A percentile compares a stretch with the other conserved stretches of the same genome.
Conservation (phyloP, 2,329 filamentous ascomycete genomes). For the Claviceps paspali region DNA sequence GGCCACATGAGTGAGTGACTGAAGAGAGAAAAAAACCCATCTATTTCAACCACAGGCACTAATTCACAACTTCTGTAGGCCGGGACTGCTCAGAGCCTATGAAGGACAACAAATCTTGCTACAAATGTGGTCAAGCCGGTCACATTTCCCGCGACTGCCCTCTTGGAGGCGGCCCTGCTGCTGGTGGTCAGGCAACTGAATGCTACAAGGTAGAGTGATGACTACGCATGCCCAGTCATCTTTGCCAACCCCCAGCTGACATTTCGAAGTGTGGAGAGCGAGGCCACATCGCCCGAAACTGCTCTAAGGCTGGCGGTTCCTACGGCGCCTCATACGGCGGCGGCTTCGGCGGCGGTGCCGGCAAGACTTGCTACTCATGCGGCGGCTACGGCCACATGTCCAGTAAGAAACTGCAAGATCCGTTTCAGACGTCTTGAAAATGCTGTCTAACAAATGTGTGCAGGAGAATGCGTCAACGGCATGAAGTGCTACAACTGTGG, state of each 20-base stretch:
- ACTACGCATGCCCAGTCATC: not conserved
- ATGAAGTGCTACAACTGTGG: constrained; percentile 99
- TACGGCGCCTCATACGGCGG: constrained; percentile 21
- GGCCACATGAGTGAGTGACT: constrained; percentile 61
- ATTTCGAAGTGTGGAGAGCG: constrained; percentile 63
- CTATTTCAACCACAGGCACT: not conserved
- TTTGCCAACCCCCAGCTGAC: not conserved
- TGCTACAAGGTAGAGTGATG: constrained; percentile 70
- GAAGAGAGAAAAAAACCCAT: too few species aligned
- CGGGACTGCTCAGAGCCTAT: constrained; percentile 81
- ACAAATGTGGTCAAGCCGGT: constrained; percentile 66
- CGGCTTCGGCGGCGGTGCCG: constrained; percentile 33
- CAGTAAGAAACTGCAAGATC: constrained; percentile 33
- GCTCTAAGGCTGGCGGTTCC: constrained; percentile 47
- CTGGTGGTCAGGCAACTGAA: constrained; percentile 42
- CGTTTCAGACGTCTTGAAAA: too few species aligned
- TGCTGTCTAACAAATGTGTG: constrained; percentile 10
- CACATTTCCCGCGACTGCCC: constrained; percentile 87
- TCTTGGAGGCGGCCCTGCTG: constrained; percentile 33
- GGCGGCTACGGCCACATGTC: constrained; percentile 95
- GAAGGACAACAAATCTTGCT: constrained; percentile 72
- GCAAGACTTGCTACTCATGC: constrained; percentile 95
- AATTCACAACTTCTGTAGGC: constrained; percentile 39
- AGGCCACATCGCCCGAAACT: constrained; percentile 91
- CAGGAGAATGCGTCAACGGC: constrained; percentile 86